These are phyloP conservation scores for Phylloporus sp. DNA, from an alignment of 768 basidiomycete genomes.

Conservation along the genomic window DNA sequence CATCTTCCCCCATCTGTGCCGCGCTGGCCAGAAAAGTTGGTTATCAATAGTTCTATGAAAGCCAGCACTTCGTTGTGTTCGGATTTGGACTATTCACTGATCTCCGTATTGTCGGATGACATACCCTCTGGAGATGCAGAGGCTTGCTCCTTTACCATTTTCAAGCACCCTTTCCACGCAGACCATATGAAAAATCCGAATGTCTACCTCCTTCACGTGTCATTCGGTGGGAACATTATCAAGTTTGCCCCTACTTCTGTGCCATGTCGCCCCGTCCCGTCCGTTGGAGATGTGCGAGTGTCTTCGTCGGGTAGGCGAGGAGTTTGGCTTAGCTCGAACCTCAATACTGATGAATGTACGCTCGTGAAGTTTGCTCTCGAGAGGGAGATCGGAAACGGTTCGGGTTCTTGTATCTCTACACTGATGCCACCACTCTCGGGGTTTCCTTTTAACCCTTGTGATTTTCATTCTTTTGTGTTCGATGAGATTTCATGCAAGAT, in stretches of 20 bases:
- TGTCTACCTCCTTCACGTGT: conserved; percentile 10
- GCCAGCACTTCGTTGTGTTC: conserved; percentile 14
- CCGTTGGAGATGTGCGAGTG: conserved; percentile 11
- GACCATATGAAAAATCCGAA: neutral
- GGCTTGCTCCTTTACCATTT: conserved; percentile 11
- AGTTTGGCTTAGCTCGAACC: conserved; percentile 10
- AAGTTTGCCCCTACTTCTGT: conserved; percentile 1
- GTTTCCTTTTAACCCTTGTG: neutral
- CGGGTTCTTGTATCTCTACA: neutral
- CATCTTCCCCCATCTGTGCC: no score
- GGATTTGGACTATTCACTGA: no score
- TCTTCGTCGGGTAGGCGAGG: conserved; percentile 20
- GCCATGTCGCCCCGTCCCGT: conserved; percentile 8
- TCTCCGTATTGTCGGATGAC: no score
- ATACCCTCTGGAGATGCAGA: neutral
- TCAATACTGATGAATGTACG: conserved; percentile 13
- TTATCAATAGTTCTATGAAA: conserved; percentile 5
- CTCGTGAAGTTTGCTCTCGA: conserved; percentile 49
- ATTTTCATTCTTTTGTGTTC: neutral
- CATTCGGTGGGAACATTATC: conserved; percentile 11
- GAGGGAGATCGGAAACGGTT: neutral
- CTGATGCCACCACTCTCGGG: conserved; percentile 38
- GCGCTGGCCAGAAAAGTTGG: conserved; percentile 22
- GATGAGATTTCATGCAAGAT: conserved; percentile 39
- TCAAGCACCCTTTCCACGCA: conserved; percentile 8